A percentile compares a stretch with the other conserved stretches of the same genome.
These are phyloP conservation scores for Candida glucosophila DNA, from an alignment of 1,139 yeast genomes.

Conservation along the genomic window DNA sequence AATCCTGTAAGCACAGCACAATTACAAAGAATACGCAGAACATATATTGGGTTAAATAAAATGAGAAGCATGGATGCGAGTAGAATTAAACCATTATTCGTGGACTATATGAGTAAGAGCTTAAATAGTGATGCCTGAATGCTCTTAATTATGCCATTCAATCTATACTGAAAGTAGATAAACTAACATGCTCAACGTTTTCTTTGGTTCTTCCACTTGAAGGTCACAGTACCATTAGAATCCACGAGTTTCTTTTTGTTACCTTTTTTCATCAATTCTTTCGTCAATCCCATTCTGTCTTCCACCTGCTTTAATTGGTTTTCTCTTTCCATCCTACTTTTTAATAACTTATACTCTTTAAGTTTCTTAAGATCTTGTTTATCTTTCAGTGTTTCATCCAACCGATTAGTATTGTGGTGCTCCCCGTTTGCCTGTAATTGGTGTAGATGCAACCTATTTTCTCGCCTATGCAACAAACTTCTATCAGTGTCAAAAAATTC, in stretches of 20 bases:
- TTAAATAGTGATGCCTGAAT: constrained; percentile 20
- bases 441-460: constrained; percentile 58
- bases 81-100: constrained; percentile 63
- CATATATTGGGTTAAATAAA: constrained; percentile 70
- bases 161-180: constrained; percentile 1
- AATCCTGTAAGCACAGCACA: constrained; percentile 62
- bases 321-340: constrained; percentile 59
- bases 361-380: constrained; percentile 47
- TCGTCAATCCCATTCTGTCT: constrained; percentile 63
- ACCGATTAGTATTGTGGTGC: constrained; percentile 17
- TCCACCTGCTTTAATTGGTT: constrained; percentile 60
- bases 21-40: constrained; percentile 74
- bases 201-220: constrained; percentile 82
- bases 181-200: constrained; percentile 34
- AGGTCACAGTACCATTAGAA: constrained; percentile 57
- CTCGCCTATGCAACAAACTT: constrained; percentile 52
- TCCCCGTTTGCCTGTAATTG: constrained; percentile 45
- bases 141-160: constrained; percentile 1
- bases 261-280: constrained; percentile 87
- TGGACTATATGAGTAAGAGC: constrained; percentile 60
- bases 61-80: constrained; percentile 63
- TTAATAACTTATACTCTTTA: constrained; percentile 45
- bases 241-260: constrained; percentile 67
- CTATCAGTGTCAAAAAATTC: constrained; percentile 63
- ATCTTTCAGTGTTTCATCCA: constrained; percentile 25